phyloP scores from a whole-genome alignment of 2,329 filamentous ascomycete genomes.

The Xylaria sp. region DNA sequence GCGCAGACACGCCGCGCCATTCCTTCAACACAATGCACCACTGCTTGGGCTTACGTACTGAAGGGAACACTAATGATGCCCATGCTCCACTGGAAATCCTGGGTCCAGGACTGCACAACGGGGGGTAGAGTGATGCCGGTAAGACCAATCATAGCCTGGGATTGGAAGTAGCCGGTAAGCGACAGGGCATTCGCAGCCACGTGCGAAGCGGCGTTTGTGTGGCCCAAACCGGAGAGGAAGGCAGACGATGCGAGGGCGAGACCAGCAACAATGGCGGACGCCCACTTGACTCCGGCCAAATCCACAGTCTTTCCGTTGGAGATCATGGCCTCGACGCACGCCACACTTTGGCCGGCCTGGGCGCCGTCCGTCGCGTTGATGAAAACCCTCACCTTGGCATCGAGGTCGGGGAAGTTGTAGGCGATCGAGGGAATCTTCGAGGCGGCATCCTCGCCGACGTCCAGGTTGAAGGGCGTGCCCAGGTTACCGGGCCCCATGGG shows the following conservation, averaged over 20 bases:
- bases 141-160: slow-evolving; percentile 88
- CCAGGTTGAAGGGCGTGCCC: slow-evolving; percentile 60
- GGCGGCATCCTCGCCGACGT: slow-evolving; percentile 58
- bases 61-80: slow-evolving; percentile 89
- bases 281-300: slow-evolving; percentile 85
- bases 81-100: slow-evolving; percentile 99
- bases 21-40: background rate
- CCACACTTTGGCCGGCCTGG: slow-evolving; percentile 61
- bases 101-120: slow-evolving; percentile 89
- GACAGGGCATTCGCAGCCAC: slow-evolving; percentile 91
- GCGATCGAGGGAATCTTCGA: slow-evolving; percentile 77
- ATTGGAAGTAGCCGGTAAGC: slow-evolving; percentile 94
- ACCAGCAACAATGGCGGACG: slow-evolving; percentile 83
- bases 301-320: slow-evolving; percentile 94
- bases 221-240: slow-evolving; percentile 84
- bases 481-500: slow-evolving; percentile 75
- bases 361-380: slow-evolving; percentile 70
- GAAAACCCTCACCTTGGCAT: slow-evolving; percentile 79
- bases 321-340: slow-evolving; percentile 84
- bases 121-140: slow-evolving; percentile 80
- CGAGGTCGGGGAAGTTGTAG: slow-evolving; percentile 87
- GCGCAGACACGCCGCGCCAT: background rate
- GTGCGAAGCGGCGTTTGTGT: slow-evolving; percentile 92
- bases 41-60: slow-evolving; percentile 29
- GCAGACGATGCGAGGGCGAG: slow-evolving; percentile 83